These are phyloP conservation scores for Nigrograna mackinnonii DNA, from an alignment of 2,329 filamentous ascomycete genomes.

Conservation along the genomic window DNA sequence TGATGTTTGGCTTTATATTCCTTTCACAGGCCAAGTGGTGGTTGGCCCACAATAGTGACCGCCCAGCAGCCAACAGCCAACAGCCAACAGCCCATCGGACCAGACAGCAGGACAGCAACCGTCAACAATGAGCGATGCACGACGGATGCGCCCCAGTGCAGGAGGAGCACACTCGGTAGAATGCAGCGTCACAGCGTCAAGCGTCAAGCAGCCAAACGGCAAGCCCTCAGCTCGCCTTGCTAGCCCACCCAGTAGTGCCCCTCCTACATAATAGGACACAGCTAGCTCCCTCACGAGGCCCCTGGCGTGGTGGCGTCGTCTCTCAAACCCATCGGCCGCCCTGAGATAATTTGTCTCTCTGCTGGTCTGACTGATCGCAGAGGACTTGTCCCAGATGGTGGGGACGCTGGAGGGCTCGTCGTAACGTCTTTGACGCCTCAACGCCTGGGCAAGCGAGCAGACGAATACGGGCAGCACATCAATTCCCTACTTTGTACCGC, in stretches of 20 bases:
- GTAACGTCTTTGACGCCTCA: not conserved
- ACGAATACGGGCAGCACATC: constrained; percentile 5
- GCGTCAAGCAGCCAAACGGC: constrained; percentile 27
- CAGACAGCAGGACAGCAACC: too few relatives aligned
- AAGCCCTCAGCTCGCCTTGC: constrained; percentile 18
- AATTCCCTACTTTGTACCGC: constrained; percentile 14
- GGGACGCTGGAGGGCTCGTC: not conserved
- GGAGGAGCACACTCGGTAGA: not conserved
- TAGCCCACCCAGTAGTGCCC: constrained; percentile 20
- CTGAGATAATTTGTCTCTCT: constrained; percentile 24
- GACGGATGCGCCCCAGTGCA: not conserved
- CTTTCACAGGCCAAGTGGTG: constrained; percentile 1
- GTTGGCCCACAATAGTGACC: not conserved
- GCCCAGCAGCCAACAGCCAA: not conserved
- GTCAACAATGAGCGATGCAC: not conserved
- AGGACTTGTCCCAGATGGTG: not conserved
- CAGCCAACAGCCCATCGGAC: too few relatives aligned
- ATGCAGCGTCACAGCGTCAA: constrained; percentile 12
- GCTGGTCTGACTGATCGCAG: not conserved
- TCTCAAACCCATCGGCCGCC: constrained; percentile 18
- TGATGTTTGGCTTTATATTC: constrained; percentile 40
- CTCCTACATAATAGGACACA: not conserved
- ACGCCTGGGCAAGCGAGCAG: constrained; percentile 7
- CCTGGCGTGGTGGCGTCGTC: constrained; percentile 25
- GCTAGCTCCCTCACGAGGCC: constrained; percentile 18